These are phyloP conservation scores for Stevia rebaudiana DNA, from an alignment of 140 eudicot genomes.

Conservation along the genomic window DNA sequence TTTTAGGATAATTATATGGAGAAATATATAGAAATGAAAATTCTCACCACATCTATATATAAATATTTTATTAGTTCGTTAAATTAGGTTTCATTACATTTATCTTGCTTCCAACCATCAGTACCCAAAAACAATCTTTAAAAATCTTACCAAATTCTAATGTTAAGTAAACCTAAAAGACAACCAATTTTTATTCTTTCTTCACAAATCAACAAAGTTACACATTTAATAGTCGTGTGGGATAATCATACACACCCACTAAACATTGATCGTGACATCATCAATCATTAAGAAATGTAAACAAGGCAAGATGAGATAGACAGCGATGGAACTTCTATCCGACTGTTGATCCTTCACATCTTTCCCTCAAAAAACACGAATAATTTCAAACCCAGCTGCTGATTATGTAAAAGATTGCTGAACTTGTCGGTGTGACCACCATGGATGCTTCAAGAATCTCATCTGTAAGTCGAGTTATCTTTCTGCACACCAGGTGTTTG, in stretches of 20 bases:
- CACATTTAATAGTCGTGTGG: background rate
- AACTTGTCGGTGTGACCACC: slow-evolving; percentile 14
- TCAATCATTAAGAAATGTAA: slow-evolving; percentile 1
- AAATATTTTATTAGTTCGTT: too few relatives aligned
- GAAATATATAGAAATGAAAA: too few relatives aligned
- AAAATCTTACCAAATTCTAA: slow-evolving; percentile 1
- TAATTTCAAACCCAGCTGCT: slow-evolving; percentile 12
- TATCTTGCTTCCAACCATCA: slow-evolving; percentile 19
- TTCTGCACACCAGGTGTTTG: slow-evolving; percentile 13
- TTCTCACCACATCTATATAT: too few relatives aligned
- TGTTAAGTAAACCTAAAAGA: slow-evolving; percentile 22
- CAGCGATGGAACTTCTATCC: slow-evolving; percentile 12
- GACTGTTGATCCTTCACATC: slow-evolving; percentile 26
- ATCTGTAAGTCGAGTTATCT: slow-evolving; percentile 19
- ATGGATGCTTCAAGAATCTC: slow-evolving; percentile 30
- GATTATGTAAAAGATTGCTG: slow-evolving; percentile 28
- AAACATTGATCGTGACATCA: slow-evolving; percentile 16
- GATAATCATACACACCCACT: slow-evolving; percentile 5
- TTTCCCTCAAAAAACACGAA: background rate
- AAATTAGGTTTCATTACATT: background rate
- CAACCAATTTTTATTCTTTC: slow-evolving; percentile 14
- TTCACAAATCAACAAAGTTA: slow-evolving; percentile 19
- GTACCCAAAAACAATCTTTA: slow-evolving; percentile 4
- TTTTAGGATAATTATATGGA: too few relatives aligned
- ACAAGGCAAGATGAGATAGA: background rate